Evolutionary conservation across 768 basidiomycete species (phyloP).

Genomic region (Macrolepiota fuliginosa): DNA sequence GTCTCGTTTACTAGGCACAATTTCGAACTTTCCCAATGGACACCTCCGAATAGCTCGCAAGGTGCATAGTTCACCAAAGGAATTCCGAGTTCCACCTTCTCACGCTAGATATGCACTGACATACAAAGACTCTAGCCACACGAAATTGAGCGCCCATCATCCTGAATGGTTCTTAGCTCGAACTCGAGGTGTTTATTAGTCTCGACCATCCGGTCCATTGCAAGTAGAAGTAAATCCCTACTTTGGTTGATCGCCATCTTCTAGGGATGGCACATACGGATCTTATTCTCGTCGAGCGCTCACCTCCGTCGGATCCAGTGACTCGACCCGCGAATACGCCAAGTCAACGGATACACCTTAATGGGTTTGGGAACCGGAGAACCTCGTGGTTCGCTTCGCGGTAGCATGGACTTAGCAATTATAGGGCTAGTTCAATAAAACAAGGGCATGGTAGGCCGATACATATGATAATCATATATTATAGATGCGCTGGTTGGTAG

Average conservation of each 20-base stretch:
- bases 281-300: constrained; percentile 1
- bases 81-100: neutral
- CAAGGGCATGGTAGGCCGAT: neutral
- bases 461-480: constrained; percentile 1
- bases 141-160: neutral
- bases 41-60: neutral
- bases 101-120: neutral
- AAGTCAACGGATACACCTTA: neutral
- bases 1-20: neutral
- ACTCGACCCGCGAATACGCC: neutral
- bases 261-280: neutral
- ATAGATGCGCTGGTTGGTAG: neutral
- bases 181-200: neutral
- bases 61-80: neutral
- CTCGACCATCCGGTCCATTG: neutral
- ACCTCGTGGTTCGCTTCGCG: neutral
- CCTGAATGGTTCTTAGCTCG: neutral
- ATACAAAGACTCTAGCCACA: neutral
- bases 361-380: neutral
- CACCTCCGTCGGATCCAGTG: neutral
- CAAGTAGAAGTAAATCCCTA: neutral
- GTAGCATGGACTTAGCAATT: neutral
- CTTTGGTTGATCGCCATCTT: neutral
- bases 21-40: neutral
- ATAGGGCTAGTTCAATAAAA: neutral